Evolutionary conservation across 2,329 filamentous ascomycete species (phyloP), one percentile per base, ranked within the genome.

Genomic region (Cladosporium cucumerinum): DNA sequence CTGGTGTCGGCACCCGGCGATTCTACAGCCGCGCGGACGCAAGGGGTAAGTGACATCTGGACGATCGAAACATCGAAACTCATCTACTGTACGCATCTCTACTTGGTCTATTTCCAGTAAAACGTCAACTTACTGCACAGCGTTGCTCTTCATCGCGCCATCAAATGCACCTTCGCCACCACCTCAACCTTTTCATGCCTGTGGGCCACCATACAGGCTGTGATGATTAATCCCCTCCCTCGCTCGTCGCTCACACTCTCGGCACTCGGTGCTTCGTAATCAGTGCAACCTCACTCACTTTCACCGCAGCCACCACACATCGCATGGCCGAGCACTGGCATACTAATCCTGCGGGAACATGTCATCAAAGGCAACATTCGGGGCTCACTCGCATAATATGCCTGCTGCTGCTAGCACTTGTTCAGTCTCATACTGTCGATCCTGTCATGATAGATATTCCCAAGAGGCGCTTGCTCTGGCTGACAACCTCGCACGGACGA

Each of bases 141-240:
- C 51, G 18, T 54, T 28, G n/a, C 51, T 30, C 25, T 52, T 21
- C 18, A 14, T 11, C 51, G 25, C 23, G 10, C 26, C 26, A 21
- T 11, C 48, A 4, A 26, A 30, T 14, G 51, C 18, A 32, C 10
- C 21, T 7, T 18, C 51, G 12, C 14, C 12, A 54, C n/a, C 21
- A 39, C 21, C 8, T 10, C 18, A 43, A 18, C 6, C 7, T n/a
- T 16, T 8, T 14, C 49, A 52, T 52, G 28, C 26, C 51, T 32
- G 10, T 8, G 16, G 30, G 21, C 26, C 26, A 39, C n/a, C 32
- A 21, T 34, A 32, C 8, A 39, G 54, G n/a, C 30, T 14, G 18
- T 11, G 57, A 59, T 59, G 57, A 59, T 21, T 59, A 59, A 59
- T 59, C n/a, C n/a, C n/a, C n/a, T n/a, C n/a, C n/a, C n/a, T n/a